Percentiles rank a stretch among this genome's conserved stretches.
Evolutionary conservation across 257 asterid genomes (phyloP).

Genomic region (Solanum tacnaense): DNA sequence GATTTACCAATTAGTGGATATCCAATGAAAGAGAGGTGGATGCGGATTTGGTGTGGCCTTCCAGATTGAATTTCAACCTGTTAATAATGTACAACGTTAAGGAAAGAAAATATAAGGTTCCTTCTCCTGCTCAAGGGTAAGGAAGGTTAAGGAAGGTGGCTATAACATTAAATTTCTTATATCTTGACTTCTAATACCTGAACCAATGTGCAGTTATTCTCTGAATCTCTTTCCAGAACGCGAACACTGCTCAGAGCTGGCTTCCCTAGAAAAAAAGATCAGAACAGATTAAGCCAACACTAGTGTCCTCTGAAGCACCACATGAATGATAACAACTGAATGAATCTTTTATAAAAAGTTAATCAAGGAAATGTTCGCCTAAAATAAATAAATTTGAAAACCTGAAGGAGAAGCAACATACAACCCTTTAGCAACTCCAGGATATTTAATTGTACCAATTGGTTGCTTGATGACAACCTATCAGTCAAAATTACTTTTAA

Average conservation of each 20-base stretch:
- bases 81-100: neutral
- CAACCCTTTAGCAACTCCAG: conserved; percentile 92
- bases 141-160: neutral
- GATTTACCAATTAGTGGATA: conserved; percentile 64
- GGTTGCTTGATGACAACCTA: conserved; percentile 79
- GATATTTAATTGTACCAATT: conserved; percentile 77
- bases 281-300: neutral
- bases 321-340: neutral
- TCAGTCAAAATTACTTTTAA: conserved; percentile 6
- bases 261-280: conserved; percentile 50
- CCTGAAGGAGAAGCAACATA: conserved; percentile 94
- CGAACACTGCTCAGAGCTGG: conserved; percentile 71
- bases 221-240: conserved; percentile 63
- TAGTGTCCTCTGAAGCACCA: neutral
- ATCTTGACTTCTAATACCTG: conserved; percentile 44
- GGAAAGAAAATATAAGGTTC: neutral
- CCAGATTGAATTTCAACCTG: conserved; percentile 95
- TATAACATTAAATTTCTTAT: neutral
- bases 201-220: conserved; percentile 53
- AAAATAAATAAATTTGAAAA: conserved; percentile 11
- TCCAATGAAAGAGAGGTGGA: conserved; percentile 84
- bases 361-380: neutral
- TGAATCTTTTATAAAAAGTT: neutral
- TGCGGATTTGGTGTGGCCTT: conserved; percentile 97
- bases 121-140: neutral